Evolutionary conservation across 306 rosid genomes (phyloP).

Genomic region (Inga leiocalycina): DNA sequence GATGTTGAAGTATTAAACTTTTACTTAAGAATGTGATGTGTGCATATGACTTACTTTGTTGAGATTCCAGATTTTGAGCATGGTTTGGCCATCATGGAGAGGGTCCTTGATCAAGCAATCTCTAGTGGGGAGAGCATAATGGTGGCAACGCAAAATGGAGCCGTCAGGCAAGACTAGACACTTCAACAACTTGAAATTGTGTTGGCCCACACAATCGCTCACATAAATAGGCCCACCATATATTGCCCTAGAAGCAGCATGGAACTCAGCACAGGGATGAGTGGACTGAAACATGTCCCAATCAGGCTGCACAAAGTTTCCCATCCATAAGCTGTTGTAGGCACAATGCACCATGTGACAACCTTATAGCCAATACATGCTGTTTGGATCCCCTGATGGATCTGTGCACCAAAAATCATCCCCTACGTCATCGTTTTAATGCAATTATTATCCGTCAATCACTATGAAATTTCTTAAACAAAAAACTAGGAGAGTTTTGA

Average conservation of each 20-base stretch:
- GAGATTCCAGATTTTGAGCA: conserved; percentile 87
- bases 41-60: conserved; percentile 51
- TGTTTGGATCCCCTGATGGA: conserved; percentile 65
- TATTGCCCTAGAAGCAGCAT: conserved; percentile 74
- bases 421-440: conserved; percentile 36
- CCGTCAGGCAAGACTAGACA: conserved; percentile 68
- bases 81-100: conserved; percentile 71
- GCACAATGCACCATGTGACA: conserved; percentile 91
- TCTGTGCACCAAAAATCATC: conserved; percentile 81
- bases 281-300: conserved; percentile 87
- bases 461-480: not conserved
- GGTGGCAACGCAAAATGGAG: conserved; percentile 63
- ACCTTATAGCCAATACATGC: conserved; percentile 78
- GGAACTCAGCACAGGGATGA: conserved; percentile 74
- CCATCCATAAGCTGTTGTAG: conserved; percentile 85
- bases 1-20: not conserved
- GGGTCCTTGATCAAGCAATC: conserved; percentile 76
- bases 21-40: not conserved
- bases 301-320: conserved; percentile 80
- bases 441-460: not conserved
- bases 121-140: conserved; percentile 76
- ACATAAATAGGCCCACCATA: conserved; percentile 82
- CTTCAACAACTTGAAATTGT: conserved; percentile 68
- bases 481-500: too few species aligned
- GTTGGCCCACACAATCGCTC: conserved; percentile 67